A percentile compares a stretch with the other conserved stretches of the same genome.
phyloP scores from a whole-genome alignment of 2,329 filamentous ascomycete genomes.

The Trichoderma breve region DNA sequence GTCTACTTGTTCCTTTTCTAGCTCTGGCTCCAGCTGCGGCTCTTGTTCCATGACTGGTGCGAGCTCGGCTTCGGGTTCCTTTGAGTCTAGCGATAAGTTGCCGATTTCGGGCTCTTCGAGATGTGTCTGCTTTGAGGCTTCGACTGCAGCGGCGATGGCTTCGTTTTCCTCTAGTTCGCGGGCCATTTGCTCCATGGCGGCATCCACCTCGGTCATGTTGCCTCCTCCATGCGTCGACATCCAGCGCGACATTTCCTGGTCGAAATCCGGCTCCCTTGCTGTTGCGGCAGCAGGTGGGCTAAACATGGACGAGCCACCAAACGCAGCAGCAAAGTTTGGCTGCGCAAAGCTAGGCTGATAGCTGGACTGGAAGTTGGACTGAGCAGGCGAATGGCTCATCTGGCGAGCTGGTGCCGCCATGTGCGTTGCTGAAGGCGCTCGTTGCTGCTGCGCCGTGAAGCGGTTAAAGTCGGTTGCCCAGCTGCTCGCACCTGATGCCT shows the following conservation, averaged over 20 bases:
- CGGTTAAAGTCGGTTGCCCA: conserved; percentile 41
- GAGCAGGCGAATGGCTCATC: conserved; percentile 25
- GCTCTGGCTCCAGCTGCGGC: not conserved
- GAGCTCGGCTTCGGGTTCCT: not conserved
- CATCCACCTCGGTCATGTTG: conserved; percentile 41
- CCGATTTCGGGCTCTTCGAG: conserved; percentile 35
- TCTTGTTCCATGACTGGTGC: conserved; percentile 16
- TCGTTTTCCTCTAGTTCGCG: conserved; percentile 40
- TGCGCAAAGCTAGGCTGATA: conserved; percentile 35
- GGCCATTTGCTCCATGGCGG: conserved; percentile 44
- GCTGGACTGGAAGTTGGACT: conserved; percentile 22
- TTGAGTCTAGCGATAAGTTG: conserved; percentile 31
- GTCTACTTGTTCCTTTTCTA: conserved; percentile 22
- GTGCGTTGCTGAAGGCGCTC: conserved; percentile 24
- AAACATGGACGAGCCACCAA: conserved; percentile 27
- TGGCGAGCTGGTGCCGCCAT: conserved; percentile 28
- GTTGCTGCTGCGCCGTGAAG: conserved; percentile 32
- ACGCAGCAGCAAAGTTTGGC: conserved; percentile 27
- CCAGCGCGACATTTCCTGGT: conserved; percentile 43
- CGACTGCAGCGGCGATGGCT: conserved; percentile 27
- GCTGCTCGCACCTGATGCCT: conserved; percentile 28
- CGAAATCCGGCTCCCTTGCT: conserved; percentile 34
- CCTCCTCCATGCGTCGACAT: conserved; percentile 36
- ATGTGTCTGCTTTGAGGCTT: conserved; percentile 27
- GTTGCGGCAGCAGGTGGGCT: conserved; percentile 27